Conservation (phyloP, 331 rosid species). For the Arachis monticola region DNA sequence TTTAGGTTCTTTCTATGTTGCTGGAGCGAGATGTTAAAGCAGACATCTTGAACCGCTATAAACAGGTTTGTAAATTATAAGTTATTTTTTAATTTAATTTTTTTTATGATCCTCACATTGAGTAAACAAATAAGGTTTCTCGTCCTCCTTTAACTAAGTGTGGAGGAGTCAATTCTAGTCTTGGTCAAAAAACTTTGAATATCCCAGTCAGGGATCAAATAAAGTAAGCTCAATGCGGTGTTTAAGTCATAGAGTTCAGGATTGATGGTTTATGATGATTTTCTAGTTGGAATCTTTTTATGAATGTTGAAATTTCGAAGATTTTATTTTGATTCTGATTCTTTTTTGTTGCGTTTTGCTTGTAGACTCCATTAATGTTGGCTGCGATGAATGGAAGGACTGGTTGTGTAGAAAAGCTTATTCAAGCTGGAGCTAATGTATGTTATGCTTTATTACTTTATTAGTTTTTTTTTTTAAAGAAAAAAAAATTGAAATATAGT, state of each 20-base stretch:
- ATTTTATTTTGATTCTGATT: neutral
- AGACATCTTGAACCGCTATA: constrained; percentile 72
- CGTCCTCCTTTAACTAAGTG: too few species aligned
- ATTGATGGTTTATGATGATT: neutral
- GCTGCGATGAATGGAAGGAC: constrained; percentile 86
- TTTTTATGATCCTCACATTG: too few species aligned
- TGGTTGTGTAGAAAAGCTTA: constrained; percentile 65
- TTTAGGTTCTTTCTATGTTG: constrained; percentile 69
- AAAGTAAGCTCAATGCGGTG: too few species aligned
- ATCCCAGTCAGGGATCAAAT: too few species aligned
- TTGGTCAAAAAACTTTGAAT: too few species aligned
- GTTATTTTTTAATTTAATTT: too few species aligned
- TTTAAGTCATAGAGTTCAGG: too few species aligned
- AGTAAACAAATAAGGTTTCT: too few species aligned
- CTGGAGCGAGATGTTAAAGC: constrained; percentile 63
- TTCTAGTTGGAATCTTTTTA: constrained; percentile 7
- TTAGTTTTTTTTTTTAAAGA: neutral
- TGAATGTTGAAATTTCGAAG: neutral
- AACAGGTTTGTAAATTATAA: constrained; percentile 54
- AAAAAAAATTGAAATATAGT: neutral
- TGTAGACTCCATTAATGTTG: constrained; percentile 86
- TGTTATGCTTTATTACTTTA: constrained; percentile 32
- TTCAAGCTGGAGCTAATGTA: constrained; percentile 91
- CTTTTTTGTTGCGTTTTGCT: constrained; percentile 5
- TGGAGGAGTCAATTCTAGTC: too few species aligned